These are phyloP conservation scores for Globisporangium rhizosaccharum DNA, from an alignment of 352 stramenopile species.

Conservation along the genomic window DNA sequence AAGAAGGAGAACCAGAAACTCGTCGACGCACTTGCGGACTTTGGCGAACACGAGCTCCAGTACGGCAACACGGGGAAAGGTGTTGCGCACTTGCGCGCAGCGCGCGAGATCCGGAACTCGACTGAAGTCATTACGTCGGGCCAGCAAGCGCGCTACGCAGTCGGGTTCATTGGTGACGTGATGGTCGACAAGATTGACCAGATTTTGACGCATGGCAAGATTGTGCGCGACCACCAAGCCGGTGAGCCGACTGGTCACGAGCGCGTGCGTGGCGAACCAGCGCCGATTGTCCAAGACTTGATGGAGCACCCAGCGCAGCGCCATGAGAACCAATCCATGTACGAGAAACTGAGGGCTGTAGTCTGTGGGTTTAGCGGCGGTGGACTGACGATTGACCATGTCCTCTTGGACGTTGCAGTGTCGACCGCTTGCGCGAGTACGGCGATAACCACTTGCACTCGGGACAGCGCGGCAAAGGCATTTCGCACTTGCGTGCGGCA, in stretches of 20 bases:
- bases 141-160: conserved; percentile 28
- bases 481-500: conserved; percentile 70
- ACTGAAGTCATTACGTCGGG: conserved; percentile 47
- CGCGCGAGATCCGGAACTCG: conserved; percentile 52
- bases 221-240: conserved; percentile 36
- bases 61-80: conserved; percentile 69
- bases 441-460: conserved; percentile 66
- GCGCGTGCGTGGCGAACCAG: conserved; percentile 37
- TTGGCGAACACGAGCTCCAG: conserved; percentile 66
- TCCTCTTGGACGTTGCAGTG: conserved; percentile 3
- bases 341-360: too few species aligned
- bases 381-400: too few species aligned
- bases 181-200: conserved; percentile 79
- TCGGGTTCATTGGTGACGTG: conserved; percentile 59
- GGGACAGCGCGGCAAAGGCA: conserved; percentile 58
- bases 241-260: conserved; percentile 15
- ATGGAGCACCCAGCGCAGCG: conserved; percentile 45
- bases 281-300: conserved; percentile 71
- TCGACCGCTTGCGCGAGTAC: conserved; percentile 63
- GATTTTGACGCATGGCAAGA: conserved; percentile 60
- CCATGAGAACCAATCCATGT: conserved; percentile 57
- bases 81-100: conserved; percentile 57
- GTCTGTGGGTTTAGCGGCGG: too few species aligned
- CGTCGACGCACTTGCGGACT: conserved; percentile 57
- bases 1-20: conserved; percentile 57